phyloP scores from a whole-genome alignment of 306 rosid genomes.

The Notholithocarpus densiflorus region DNA sequence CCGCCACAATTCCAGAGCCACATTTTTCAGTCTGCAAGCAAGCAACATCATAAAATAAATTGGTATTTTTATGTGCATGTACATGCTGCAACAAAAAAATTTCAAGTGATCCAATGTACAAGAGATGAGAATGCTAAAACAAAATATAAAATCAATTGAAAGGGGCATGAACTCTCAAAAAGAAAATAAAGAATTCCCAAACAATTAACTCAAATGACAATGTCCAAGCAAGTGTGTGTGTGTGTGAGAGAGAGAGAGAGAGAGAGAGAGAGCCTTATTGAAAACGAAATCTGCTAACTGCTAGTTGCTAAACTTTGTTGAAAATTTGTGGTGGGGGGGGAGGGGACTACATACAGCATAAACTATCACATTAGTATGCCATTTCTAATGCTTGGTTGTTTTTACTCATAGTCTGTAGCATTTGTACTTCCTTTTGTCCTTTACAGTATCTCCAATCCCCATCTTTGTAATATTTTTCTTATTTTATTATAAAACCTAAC shows the following conservation, averaged over 20 bases:
- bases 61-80: background rate
- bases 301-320: background rate
- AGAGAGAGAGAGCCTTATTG: background rate
- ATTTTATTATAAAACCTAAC: background rate
- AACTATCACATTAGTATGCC: background rate
- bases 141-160: background rate
- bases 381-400: background rate
- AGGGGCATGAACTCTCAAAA: background rate
- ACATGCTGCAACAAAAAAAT: background rate
- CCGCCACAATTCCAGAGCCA: conserved; percentile 87
- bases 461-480: background rate
- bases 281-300: background rate
- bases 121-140: background rate
- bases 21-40: conserved; percentile 83
- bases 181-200: background rate
- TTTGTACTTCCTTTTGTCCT: background rate
- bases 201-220: background rate
- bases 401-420: background rate
- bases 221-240: background rate
- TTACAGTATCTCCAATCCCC: background rate
- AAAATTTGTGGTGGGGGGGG: background rate
- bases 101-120: background rate
- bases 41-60: conserved; percentile 30
- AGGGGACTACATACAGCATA: background rate
- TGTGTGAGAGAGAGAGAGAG: background rate